Percentiles rank a stretch among this genome's conserved stretches.
Conservation (phyloP, 768 basidiomycete species). For the Russula dissimulans region DNA sequence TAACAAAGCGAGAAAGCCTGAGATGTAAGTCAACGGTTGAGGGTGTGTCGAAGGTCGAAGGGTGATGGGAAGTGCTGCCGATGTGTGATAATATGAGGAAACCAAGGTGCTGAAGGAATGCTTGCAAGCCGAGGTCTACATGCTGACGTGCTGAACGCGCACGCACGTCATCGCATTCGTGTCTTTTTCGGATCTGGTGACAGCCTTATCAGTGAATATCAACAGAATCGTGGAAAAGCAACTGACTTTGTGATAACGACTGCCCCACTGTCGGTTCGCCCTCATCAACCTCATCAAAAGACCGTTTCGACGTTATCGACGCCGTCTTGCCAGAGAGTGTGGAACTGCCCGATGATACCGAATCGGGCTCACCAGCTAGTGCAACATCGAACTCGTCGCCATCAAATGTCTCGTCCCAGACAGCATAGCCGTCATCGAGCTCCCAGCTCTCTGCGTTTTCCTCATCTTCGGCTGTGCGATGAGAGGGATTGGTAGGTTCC, state of each 20-base stretch:
- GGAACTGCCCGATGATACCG: conserved; percentile 12
- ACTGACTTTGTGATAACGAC: conserved; percentile 11
- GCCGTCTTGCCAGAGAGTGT: conserved; percentile 7
- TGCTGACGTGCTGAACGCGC: not conserved
- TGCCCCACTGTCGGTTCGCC: not conserved
- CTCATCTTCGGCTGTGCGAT: conserved; percentile 2
- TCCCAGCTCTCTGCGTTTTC: conserved; percentile 14
- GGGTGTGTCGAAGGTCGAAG: not conserved
- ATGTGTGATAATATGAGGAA: not conserved
- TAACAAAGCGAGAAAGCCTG: not conserved
- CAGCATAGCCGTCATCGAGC: conserved; percentile 10
- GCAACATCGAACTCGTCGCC: conserved; percentile 7
- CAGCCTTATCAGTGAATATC: not conserved
- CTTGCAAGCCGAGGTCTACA: not conserved
- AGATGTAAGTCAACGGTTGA: not conserved
- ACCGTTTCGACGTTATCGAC: conserved; percentile 10
- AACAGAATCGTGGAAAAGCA: not conserved
- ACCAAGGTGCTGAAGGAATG: not conserved
- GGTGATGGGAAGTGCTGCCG: not conserved
- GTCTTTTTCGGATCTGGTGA: conserved; percentile 9
- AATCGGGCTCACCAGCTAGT: conserved; percentile 4
- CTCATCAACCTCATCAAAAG: conserved; percentile 6
- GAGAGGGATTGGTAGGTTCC: not conserved
- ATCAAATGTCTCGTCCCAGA: conserved; percentile 6
- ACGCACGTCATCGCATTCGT: conserved; percentile 1